phyloP scores from a whole-genome alignment of 1,284 basidiomycete genomes.

The Lignosus rhinocerotis region DNA sequence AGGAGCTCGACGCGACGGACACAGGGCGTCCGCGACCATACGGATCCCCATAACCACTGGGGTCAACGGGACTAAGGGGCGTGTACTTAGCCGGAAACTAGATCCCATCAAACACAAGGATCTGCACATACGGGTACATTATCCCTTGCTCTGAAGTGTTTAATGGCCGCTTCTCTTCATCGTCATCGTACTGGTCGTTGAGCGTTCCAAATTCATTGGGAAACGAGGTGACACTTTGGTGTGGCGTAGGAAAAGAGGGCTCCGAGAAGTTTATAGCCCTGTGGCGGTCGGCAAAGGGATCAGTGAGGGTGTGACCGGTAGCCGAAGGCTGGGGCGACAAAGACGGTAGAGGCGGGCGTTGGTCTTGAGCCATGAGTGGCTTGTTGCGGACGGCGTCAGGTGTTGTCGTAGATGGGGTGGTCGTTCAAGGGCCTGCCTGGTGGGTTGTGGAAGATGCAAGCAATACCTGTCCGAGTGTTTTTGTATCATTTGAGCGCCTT shows the following conservation, averaged over 20 bases:
- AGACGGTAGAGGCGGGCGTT: slow-evolving; percentile 46
- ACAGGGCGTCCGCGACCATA: slow-evolving; percentile 54
- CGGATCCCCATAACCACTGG: slow-evolving; percentile 65
- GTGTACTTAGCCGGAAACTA: neutral
- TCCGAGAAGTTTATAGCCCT: slow-evolving; percentile 63
- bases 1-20: slow-evolving; percentile 64
- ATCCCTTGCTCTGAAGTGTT: slow-evolving; percentile 45
- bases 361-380: slow-evolving; percentile 45
- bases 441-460: slow-evolving; percentile 13
- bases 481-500: slow-evolving; percentile 12
- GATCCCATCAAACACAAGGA: neutral
- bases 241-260: slow-evolving; percentile 38
- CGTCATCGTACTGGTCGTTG: slow-evolving; percentile 50
- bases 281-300: slow-evolving; percentile 71
- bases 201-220: slow-evolving; percentile 50
- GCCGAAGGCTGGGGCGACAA: slow-evolving; percentile 35
- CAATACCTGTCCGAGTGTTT: slow-evolving; percentile 5
- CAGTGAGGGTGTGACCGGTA: slow-evolving; percentile 37
- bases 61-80: slow-evolving; percentile 53
- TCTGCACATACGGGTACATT: neutral
- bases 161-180: slow-evolving; percentile 73
- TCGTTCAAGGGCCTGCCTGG: slow-evolving; percentile 19
- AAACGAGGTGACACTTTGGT: slow-evolving; percentile 56
- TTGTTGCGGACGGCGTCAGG: slow-evolving; percentile 1
- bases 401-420: slow-evolving; percentile 1